These are phyloP conservation scores for Aspergillus bertholletiae DNA, from an alignment of 495 filamentous ascomycete genomes.

Conservation along the genomic window DNA sequence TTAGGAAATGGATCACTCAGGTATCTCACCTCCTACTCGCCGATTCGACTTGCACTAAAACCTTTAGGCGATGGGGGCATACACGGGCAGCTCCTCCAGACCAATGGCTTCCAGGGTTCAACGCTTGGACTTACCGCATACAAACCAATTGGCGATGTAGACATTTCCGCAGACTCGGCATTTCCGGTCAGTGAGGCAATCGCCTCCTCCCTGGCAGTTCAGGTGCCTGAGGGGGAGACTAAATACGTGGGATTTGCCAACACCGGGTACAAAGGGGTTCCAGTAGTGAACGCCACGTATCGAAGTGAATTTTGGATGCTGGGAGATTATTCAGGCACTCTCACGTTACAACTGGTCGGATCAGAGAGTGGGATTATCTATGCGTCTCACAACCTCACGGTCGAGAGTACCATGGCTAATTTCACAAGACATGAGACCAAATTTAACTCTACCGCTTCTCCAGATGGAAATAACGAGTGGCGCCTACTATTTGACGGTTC, in stretches of 20 bases:
- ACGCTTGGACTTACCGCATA: conserved; percentile 49
- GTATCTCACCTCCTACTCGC: conserved; percentile 19
- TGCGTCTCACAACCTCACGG: conserved; percentile 32
- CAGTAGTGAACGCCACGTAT: conserved; percentile 47
- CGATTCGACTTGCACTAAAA: neutral
- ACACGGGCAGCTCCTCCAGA: conserved; percentile 69
- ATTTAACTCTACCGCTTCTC: conserved; percentile 42
- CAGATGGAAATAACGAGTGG: conserved; percentile 64
- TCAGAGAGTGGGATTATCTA: conserved; percentile 29
- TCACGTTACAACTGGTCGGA: conserved; percentile 33
- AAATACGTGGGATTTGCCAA: conserved; percentile 55
- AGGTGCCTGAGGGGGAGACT: conserved; percentile 25
- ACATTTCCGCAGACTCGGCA: conserved; percentile 49
- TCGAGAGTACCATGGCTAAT: conserved; percentile 18
- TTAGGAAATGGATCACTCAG: conserved; percentile 70
- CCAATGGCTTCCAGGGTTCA: conserved; percentile 67
- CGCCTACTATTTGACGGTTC: conserved; percentile 54
- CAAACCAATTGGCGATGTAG: conserved; percentile 47
- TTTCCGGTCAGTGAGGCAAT: conserved; percentile 50
- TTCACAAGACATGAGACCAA: conserved; percentile 33
- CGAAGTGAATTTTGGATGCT: conserved; percentile 55
- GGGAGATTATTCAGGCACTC: conserved; percentile 29
- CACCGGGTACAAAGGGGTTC: conserved; percentile 59
- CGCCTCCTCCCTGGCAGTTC: conserved; percentile 56
- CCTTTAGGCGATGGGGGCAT: conserved; percentile 60